Conservation (phyloP, 2,329 filamentous ascomycete species). For the Corniculantispora saksenae region DNA sequence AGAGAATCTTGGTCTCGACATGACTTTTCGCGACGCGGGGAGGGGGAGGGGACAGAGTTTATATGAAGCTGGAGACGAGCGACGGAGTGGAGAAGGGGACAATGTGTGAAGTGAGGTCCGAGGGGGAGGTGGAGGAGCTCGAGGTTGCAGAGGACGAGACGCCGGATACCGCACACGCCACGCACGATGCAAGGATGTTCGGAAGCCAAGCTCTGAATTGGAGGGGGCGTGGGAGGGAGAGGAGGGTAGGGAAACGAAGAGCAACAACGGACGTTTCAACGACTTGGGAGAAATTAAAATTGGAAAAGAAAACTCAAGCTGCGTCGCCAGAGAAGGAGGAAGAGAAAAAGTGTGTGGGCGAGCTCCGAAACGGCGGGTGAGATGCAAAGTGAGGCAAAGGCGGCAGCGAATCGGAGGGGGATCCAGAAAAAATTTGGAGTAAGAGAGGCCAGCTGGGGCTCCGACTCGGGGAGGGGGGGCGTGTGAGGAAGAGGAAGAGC, state of each 20-base stretch:
- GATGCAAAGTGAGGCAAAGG: slow-evolving; percentile 15
- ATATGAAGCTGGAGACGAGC: slow-evolving; percentile 15
- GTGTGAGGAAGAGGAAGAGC: background rate
- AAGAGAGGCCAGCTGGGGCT: background rate
- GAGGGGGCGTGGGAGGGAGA: background rate
- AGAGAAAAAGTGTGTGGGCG: slow-evolving; percentile 3
- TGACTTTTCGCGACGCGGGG: background rate
- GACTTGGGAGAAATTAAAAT: slow-evolving; percentile 3
- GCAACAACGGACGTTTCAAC: slow-evolving; percentile 14
- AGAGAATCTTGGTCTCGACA: slow-evolving; percentile 20
- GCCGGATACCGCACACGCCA: slow-evolving; percentile 8
- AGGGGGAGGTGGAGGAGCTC: slow-evolving; percentile 3
- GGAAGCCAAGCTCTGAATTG: background rate
- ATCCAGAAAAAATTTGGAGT: slow-evolving; percentile 19
- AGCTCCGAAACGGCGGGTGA: background rate
- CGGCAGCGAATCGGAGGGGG: slow-evolving; percentile 16
- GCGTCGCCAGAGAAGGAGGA: no score
- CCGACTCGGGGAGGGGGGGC: background rate
- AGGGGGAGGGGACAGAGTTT: slow-evolving; percentile 9
- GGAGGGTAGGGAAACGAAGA: slow-evolving; percentile 13
- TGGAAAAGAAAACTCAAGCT: background rate
- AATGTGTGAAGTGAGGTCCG: slow-evolving; percentile 3
- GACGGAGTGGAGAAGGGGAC: slow-evolving; percentile 1
- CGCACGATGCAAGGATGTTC: slow-evolving; percentile 1
- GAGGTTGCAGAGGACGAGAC: slow-evolving; percentile 1